Base-by-base conservation (phyloP, 1,284 basidiomycete species). In the Amylostereum chailletii region DNA sequence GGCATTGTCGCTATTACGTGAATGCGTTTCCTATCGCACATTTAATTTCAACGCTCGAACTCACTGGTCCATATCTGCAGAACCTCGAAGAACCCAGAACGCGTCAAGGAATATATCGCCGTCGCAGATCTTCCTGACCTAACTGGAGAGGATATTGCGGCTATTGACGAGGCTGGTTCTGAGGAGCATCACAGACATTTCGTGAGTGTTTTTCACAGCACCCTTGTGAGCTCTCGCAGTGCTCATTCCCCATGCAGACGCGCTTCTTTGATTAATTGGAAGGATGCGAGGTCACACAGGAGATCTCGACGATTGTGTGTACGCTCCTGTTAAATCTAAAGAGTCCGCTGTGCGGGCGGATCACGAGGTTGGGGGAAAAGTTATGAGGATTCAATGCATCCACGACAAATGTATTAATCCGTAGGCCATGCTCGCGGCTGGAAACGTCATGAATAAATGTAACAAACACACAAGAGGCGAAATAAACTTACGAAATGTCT, bases 51-150 rank as follows among this genome's bases (percentile, higher is more conserved):
- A 38, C 27, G 4, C 8, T 27, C 9, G 19, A 42, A 31, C 33
- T 8, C 2, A 48, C 26, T 2, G 38, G 42, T 10, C 42, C 9
- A 47, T 32, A 30, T 36, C 26, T 10, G 27, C 9, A 36, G 2
- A 9, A 30, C 46, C 7, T 46, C 86, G 83, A 41, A 86, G 89
- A 2, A 81, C 81, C 19, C 74, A 77, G 26, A 90, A 91, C 62
- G 70, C 67, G 29, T 73, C 73, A 37, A 76, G 59, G 84, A 90
- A 63, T 83, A 85, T 57, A 60, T 88, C 26, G 74, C 75, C 33
- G 70, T 78, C 4, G 67, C 71, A 42, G 65, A 71, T 42, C 57
- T 85, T 3, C 77, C 79, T 1, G 76, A 79, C 42, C 66, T 92
- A 51, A 79, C 74, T 0, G 52, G 63, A 2, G 76, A 77, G 45